Base-by-base conservation (phyloP, 345 rosid genomes). In the Aquilaria yunnanensis region DNA sequence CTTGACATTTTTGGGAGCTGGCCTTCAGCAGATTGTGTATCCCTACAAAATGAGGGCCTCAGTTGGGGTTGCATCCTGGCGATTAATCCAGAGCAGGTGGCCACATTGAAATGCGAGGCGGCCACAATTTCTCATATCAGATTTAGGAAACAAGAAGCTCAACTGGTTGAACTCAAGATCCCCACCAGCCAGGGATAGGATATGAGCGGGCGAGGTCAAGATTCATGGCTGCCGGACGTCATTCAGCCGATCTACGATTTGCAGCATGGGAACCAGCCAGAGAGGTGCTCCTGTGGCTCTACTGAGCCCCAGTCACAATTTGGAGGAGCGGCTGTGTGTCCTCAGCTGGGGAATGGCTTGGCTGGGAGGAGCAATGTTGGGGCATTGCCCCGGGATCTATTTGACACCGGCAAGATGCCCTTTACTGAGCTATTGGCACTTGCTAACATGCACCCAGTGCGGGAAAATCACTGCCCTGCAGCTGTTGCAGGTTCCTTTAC, bases 161-260 rank as follows among this genome's bases (percentile, higher is more conserved):
- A 37, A 3, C 43, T 4, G 8, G 43, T 37, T 37, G 43, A 5
- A 37, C 43, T 37, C 43, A 37, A 9, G 7, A 37, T 37, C 43
- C 5, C 43, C 43, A 37, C 2, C 7, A 59, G 65, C 31, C n/a
- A 16, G 48, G 65, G 23, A 47, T 73, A 61, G 77, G 76, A 73
- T 31, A 69, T 67, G 70, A 70, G 71, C 31, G 49, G 68, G 32
- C 51, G 64, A 56, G 55, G 34, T 34, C 46, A 53, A 41, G 72
- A 75, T 41, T 69, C 77, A 43, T 81, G 85, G 88, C 76, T 76
- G 64, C 90, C 89, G 14, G 54, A 66, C 51, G 81, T 86, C 58
- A 90, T 85, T 13, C 59, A 54, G 0, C 66, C 67, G 72, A 69
- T 79, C 75, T 67, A 69, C 57, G 16, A 29, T 51, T 75, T 60